Percentiles rank a stretch among this genome's conserved stretches.
phyloP scores from a whole-genome alignment of 2,329 filamentous ascomycete genomes.

The Aspergillus ruber region DNA sequence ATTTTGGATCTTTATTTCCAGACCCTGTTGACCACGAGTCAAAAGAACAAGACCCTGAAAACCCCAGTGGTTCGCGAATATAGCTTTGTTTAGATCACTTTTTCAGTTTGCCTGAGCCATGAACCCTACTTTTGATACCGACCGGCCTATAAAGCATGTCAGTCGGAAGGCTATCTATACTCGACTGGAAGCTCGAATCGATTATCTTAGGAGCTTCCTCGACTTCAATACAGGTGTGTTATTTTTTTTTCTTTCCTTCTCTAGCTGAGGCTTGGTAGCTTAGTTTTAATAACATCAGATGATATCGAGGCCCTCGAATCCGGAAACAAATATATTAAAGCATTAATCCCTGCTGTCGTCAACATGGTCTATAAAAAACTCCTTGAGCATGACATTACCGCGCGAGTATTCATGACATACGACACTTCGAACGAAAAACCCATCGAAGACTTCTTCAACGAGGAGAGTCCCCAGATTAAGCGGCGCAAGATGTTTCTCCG shows the following conservation, averaged over 20 bases:
- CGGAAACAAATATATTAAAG: conserved; percentile 70
- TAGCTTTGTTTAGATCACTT: not conserved
- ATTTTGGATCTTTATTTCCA: not conserved
- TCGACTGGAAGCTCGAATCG: conserved; percentile 61
- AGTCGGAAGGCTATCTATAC: conserved; percentile 67
- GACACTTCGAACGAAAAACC: conserved; percentile 60
- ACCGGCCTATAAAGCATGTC: conserved; percentile 49
- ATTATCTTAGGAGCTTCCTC: conserved; percentile 68
- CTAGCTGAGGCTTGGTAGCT: too few species aligned
- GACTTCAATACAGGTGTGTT: conserved; percentile 66
- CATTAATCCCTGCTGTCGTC: conserved; percentile 74
- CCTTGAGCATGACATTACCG: conserved; percentile 73
- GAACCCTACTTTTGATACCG: conserved; percentile 10
- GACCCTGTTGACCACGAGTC: not conserved
- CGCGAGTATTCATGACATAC: conserved; percentile 62
- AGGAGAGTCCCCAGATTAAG: conserved; percentile 67
- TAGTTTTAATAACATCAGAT: conserved; percentile 27
- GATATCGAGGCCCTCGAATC: conserved; percentile 65
- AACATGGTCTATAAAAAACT: conserved; percentile 82
- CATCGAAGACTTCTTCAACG: conserved; percentile 56
- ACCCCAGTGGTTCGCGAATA: not conserved
- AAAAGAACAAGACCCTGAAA: not conserved
- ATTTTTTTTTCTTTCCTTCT: too few species aligned
- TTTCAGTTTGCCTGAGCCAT: not conserved
- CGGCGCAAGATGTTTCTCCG: conserved; percentile 70